Evolutionary conservation across 768 basidiomycete species (phyloP).

Genomic region (Dacryopinax spathularia): DNA sequence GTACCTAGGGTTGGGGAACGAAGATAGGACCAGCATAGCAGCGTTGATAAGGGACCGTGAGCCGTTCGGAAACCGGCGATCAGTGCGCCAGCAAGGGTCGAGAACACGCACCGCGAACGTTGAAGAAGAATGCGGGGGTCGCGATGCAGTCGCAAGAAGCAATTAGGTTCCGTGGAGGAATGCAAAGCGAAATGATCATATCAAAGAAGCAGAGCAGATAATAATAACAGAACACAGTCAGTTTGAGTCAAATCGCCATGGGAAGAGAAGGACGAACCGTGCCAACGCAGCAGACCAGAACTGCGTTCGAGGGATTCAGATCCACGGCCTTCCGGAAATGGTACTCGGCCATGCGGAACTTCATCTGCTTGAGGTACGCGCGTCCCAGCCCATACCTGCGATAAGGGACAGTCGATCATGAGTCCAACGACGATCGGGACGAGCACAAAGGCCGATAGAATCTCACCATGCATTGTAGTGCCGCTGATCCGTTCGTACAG

Average conservation of each 20-base stretch:
- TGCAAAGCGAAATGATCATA: background rate
- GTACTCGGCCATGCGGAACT: conserved; percentile 85
- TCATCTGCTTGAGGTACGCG: conserved; percentile 89
- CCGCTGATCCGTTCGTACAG: conserved; percentile 76
- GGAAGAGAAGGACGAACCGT: conserved; percentile 48
- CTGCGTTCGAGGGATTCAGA: conserved; percentile 89
- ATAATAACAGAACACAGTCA: background rate
- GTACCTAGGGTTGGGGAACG: conserved; percentile 42
- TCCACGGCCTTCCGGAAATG: conserved; percentile 85
- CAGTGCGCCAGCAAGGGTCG: background rate
- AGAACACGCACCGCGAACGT: background rate
- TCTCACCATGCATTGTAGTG: conserved; percentile 95
- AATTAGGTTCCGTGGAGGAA: background rate
- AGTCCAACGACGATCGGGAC: background rate
- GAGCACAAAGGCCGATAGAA: background rate
- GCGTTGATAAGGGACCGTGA: conserved; percentile 1
- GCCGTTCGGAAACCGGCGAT: background rate
- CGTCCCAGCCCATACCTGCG: conserved; percentile 95
- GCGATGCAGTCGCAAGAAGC: background rate
- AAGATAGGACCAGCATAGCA: conserved; percentile 6
- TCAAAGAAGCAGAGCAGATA: background rate
- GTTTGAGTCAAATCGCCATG: background rate
- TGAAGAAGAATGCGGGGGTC: background rate
- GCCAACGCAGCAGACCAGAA: conserved; percentile 90
- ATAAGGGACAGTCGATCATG: conserved; percentile 5